Base-by-base conservation (phyloP, 2,329 filamentous ascomycete genomes). In the Epichloe typhina region DNA sequence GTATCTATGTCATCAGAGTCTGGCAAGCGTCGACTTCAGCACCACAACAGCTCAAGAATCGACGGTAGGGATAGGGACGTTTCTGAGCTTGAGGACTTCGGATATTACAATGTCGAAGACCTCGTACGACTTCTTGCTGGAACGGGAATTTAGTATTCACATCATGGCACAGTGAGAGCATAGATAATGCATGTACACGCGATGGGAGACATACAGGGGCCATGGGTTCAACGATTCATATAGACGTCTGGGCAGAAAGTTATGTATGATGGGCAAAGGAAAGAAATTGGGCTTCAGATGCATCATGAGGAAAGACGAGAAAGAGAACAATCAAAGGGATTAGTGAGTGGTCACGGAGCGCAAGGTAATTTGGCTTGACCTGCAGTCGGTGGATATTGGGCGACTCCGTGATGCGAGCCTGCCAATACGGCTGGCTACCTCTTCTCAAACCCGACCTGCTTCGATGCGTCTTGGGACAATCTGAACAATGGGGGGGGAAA, bases 11-110 rank as follows among this genome's bases (percentile, higher is more conserved):
- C 19, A 47, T 37, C 33, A 42, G 37, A 40, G 37, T 36, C 47
- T 48, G 55, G 50, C 53, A 56, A 55, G 55, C 52, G 55, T 52
- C 53, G 46, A 38, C 42, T 53, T 49, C 31, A 39, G 51, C 42
- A 41, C 38, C 19, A 19, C 35, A 23, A 48, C 39, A 49, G 48
- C 42, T 35, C 40, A 50, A 41, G 43, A 50, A 17, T 33, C 41
- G 8, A 42, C 37, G 31, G 33, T 23, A 9, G 43, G 19, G 33
- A 49, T 33, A 39, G 46, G 17, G 42, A 39, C n/a, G 17, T 57
- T 46, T 55, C 58, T n/a, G 61, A 58, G 42, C 55, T 58, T 36
- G 62, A 62, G 53, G 57, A 53, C 31, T 60, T 66, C 50, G 60
- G 63, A 52, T 52, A 61, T 31, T 52, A 63, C 51, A 58, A 62